phyloP scores from a whole-genome alignment of 441 rosid species.

The Gossypium lobatum region DNA sequence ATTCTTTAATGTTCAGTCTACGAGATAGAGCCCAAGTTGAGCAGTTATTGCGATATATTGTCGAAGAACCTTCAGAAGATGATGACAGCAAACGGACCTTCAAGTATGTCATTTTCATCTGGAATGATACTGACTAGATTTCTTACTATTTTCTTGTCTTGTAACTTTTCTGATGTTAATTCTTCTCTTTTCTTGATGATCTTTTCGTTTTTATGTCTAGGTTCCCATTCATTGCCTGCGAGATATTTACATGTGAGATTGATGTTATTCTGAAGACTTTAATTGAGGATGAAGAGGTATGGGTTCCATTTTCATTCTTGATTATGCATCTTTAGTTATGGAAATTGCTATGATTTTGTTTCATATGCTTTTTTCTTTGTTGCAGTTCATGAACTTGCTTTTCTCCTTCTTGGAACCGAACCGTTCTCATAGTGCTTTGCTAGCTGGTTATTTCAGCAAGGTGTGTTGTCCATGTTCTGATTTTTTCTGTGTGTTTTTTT shows the following conservation, averaged over 20 bases:
- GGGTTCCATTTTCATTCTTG: neutral
- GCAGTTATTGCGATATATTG: slow-evolving; percentile 57
- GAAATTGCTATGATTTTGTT: slow-evolving; percentile 2
- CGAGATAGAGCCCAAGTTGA: slow-evolving; percentile 76
- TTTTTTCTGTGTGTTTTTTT: neutral
- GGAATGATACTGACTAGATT: neutral
- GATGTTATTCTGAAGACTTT: slow-evolving; percentile 84
- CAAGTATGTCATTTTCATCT: slow-evolving; percentile 50
- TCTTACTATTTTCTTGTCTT: slow-evolving; percentile 12
- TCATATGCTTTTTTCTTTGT: slow-evolving; percentile 12
- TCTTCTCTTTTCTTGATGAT: slow-evolving; percentile 13
- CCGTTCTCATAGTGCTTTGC: slow-evolving; percentile 77
- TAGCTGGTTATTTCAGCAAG: slow-evolving; percentile 98
- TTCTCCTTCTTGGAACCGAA: slow-evolving; percentile 90
- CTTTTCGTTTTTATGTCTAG: slow-evolving; percentile 31
- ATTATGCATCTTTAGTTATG: neutral
- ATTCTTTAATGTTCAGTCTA: slow-evolving; percentile 46
- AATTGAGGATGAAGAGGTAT: slow-evolving; percentile 94
- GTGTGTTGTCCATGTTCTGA: slow-evolving; percentile 27
- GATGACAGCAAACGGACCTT: slow-evolving; percentile 77
- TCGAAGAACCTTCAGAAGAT: slow-evolving; percentile 79
- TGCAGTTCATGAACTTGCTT: slow-evolving; percentile 87
- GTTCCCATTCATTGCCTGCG: slow-evolving; percentile 94
- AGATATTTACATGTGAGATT: slow-evolving; percentile 95
- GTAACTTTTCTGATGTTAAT: neutral